Base-by-base conservation (phyloP, 1,284 basidiomycete genomes). In the Naganishia liquefaciens region DNA sequence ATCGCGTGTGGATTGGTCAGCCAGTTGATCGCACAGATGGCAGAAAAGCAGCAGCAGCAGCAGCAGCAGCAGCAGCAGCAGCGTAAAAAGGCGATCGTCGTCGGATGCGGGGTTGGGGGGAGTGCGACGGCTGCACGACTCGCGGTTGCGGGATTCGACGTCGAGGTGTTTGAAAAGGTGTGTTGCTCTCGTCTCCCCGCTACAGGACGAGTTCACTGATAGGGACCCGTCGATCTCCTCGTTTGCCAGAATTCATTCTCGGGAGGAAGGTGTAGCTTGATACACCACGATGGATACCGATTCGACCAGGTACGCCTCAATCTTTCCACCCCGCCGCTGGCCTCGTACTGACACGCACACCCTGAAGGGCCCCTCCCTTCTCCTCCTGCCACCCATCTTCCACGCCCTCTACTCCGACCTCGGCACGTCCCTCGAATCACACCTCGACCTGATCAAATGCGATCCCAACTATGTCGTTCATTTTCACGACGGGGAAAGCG, bases 261-360 rank as follows among this genome's bases (percentile, higher is more conserved):
- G 7, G 82, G 82, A 2, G 83, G 83, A 13, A 73, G 82, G 68
- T 84, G 83, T 73, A 81, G 80, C 64, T 71, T 83, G 64, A 78
- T 83, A 52, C 76, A 80, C 60, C 76, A 80, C 62, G 76, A 80
- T 33, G 81, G 81, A 2, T 81, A 82, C 58, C 70, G 76, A 19
- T 77, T 76, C 63, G 75, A 77, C 57, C 74, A 75, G 63, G 74
- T 75, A 49, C 61, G 70, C 27, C 52, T 28, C 33, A 23, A 13
- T 9, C 42, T 68, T 10, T 30, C 39, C 21, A 37, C 52, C 7
- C 21, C 15, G n/a, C n/a, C n/a, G n/a, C n/a, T n/a, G n/a, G n/a
- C n/a, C n/a, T n/a, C n/a, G n/a, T n/a, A n/a, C 33, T 69, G 75
- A 54, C 78, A 77, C 71, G 15, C 44, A 11, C 46, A 57, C 74